Evolutionary conservation across 805 yeast genomes (phyloP).

Genomic region (Saccharomycopsis microspora): DNA sequence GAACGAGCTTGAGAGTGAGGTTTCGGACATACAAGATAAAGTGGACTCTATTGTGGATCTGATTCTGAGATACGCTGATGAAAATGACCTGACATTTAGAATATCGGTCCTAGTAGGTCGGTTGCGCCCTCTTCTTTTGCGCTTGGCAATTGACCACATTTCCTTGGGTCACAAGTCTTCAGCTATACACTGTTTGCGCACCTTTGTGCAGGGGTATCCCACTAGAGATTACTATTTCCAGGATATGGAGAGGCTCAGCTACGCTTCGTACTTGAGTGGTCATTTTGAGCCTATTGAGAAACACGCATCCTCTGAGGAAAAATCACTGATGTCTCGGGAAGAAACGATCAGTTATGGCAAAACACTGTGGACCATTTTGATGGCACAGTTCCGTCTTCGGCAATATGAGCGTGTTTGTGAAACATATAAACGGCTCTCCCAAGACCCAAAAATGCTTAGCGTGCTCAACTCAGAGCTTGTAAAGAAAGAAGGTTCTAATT

Average conservation of each 20-base stretch:
- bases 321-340: not conserved
- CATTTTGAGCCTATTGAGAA: not conserved
- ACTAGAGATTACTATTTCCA: not conserved
- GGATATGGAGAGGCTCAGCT: conserved; percentile 8
- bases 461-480: no score
- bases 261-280: not conserved
- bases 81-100: no score
- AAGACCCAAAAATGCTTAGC: no score
- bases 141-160: conserved; percentile 1
- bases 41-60: no score
- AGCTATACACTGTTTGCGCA: not conserved
- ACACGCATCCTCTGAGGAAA: not conserved
- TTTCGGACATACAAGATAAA: no score
- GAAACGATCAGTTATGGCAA: conserved; percentile 22
- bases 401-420: conserved; percentile 13
- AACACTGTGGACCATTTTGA: conserved; percentile 19
- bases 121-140: not conserved
- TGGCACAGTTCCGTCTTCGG: conserved; percentile 19
- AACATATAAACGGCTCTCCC: no score
- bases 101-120: no score
- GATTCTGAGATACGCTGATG: no score
- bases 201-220: not conserved
- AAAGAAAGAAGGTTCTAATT: conserved; percentile 5
- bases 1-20: no score
- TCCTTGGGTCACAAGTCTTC: not conserved